These are phyloP conservation scores for Pseudotsuga menziesii DNA, from an alignment of 75 land plant species.

Conservation along the genomic window DNA sequence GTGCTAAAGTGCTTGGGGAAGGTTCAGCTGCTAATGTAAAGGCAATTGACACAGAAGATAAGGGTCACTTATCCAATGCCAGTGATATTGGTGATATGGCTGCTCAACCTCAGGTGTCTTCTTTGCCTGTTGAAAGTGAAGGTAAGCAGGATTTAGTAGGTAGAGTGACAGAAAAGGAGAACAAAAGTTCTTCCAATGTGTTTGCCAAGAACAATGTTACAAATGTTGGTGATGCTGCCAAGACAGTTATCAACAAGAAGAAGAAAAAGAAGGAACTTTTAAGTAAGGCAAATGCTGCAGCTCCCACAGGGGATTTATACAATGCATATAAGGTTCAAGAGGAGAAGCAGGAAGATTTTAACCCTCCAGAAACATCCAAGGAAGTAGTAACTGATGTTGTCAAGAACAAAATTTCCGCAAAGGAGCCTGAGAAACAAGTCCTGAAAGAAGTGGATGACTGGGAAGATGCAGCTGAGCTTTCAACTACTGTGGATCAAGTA, in stretches of 20 bases:
- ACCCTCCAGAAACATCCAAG: constrained; percentile 11
- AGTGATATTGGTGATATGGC: not conserved
- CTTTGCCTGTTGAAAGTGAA: constrained; percentile 6
- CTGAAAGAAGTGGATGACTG: constrained; percentile 85
- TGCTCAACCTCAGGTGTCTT: not conserved
- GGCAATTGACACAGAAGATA: not conserved
- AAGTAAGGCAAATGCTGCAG: constrained; percentile 87
- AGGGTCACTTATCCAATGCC: not conserved
- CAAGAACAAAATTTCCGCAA: not conserved
- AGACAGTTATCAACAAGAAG: constrained; percentile 3
- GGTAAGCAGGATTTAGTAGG: not conserved
- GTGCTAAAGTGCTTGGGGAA: not conserved
- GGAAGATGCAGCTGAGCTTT: constrained; percentile 95
- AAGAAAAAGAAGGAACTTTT: constrained; percentile 86
- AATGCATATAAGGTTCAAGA: constrained; percentile 92
- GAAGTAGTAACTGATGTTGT: constrained; percentile 3
- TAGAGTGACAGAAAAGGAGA: constrained; percentile 5
- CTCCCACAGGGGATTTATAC: constrained; percentile 80
- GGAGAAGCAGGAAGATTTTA: constrained; percentile 52
- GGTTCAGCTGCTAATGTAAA: not conserved
- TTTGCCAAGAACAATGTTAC: not conserved
- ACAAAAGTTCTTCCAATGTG: constrained; percentile 2
- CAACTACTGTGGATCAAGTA: constrained; percentile 37
- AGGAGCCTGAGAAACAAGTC: constrained; percentile 8
- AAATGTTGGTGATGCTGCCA: constrained; percentile 4